A percentile compares a stretch with the other conserved stretches of the same genome.
Evolutionary conservation across 495 filamentous ascomycete species (phyloP).

Genomic region (Pyrenula aspistea): DNA sequence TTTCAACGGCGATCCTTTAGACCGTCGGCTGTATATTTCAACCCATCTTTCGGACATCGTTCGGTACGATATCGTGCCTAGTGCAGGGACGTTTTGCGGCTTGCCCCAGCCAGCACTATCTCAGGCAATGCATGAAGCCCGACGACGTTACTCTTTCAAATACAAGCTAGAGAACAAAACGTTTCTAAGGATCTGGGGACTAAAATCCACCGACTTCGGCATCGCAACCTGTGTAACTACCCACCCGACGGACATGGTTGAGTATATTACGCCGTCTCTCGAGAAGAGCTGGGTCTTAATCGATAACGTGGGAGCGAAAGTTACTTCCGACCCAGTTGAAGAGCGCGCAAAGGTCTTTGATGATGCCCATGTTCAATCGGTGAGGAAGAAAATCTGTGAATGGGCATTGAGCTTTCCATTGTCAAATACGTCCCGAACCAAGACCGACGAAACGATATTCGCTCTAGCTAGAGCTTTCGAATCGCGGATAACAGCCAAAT

Average conservation of each 20-base stretch:
- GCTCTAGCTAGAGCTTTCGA: constrained; percentile 11
- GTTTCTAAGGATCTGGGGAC: constrained; percentile 17
- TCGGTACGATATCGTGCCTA: neutral
- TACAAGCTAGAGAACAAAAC: constrained; percentile 12
- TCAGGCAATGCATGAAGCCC: neutral
- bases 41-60: neutral
- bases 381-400: constrained; percentile 1
- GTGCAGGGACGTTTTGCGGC: neutral
- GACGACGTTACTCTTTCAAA: constrained; percentile 7
- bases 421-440: constrained; percentile 17
- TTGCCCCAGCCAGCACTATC: neutral
- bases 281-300: neutral
- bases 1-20: too few species aligned
- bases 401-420: constrained; percentile 13
- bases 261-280: constrained; percentile 12
- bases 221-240: constrained; percentile 13
- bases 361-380: constrained; percentile 3
- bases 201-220: constrained; percentile 12
- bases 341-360: neutral
- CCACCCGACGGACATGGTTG: constrained; percentile 21
- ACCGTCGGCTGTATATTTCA: too few species aligned
- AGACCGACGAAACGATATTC: constrained; percentile 21
- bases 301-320: neutral
- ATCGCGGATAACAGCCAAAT: constrained; percentile 14
- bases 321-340: neutral